Evolutionary conservation across 1,284 basidiomycete species (phyloP).

Genomic region (Cryptococcus hybrid): DNA sequence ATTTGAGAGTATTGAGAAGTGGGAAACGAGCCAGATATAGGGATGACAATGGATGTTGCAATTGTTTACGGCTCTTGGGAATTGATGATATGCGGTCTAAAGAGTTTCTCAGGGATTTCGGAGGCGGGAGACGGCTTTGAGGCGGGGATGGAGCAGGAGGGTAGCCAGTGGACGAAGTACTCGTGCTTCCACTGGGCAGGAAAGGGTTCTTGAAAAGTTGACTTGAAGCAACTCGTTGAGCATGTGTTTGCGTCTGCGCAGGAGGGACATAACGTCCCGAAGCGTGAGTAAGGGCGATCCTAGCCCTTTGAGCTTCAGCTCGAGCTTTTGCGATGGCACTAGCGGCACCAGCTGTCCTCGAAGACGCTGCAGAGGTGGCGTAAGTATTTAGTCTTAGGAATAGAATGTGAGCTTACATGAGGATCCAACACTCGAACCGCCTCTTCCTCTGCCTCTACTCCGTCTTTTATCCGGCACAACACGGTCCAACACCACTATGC

Average conservation of each 20-base stretch:
- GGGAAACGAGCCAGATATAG: slow-evolving; percentile 21
- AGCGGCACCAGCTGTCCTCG: slow-evolving; percentile 1
- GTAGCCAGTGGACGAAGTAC: not conserved
- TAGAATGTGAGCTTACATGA: not conserved
- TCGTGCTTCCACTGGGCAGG: slow-evolving; percentile 4
- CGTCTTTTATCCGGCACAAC: slow-evolving; percentile 19
- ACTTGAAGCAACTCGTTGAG: not conserved
- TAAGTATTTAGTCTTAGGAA: not conserved
- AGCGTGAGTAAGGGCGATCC: slow-evolving; percentile 41
- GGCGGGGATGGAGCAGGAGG: too few relatives aligned
- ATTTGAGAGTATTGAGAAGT: slow-evolving; percentile 6
- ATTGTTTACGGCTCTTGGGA: not conserved
- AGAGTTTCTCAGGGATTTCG: not conserved
- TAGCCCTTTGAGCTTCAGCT: slow-evolving; percentile 32
- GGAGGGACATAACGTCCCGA: slow-evolving; percentile 34
- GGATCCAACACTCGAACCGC: not conserved
- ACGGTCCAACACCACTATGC: slow-evolving; percentile 37
- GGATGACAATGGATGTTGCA: slow-evolving; percentile 2
- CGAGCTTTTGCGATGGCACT: slow-evolving; percentile 34
- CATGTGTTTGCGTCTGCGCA: slow-evolving; percentile 3
- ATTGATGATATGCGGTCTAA: not conserved
- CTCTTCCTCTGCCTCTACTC: slow-evolving; percentile 3
- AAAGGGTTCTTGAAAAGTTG: slow-evolving; percentile 25
- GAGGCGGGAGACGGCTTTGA: not conserved
- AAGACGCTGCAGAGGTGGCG: not conserved